Percentiles rank a stretch among this genome's conserved stretches.
phyloP scores from a whole-genome alignment of 75 land plant species.

The Cryptomeria japonica region DNA sequence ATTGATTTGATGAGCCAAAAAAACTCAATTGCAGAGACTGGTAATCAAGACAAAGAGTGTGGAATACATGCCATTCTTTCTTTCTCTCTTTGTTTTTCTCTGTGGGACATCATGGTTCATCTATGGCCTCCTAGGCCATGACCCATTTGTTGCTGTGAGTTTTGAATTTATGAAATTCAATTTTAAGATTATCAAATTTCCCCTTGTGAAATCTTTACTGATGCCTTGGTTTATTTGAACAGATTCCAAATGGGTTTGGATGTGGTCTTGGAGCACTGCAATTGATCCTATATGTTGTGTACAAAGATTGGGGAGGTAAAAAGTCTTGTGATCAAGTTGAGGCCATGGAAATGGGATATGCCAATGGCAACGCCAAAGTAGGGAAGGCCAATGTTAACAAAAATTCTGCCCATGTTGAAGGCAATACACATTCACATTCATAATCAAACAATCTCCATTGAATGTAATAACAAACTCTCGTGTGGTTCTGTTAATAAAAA shows the following conservation, averaged over 20 bases:
- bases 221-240: not conserved
- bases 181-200: not conserved
- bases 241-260: constrained; percentile 65
- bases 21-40: constrained; percentile 34
- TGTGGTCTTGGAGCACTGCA: constrained; percentile 41
- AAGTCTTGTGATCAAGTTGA: not conserved
- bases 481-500: no score
- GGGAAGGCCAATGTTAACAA: not conserved
- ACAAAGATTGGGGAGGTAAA: constrained; percentile 26
- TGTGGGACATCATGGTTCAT: constrained; percentile 69
- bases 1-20: not conserved
- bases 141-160: constrained; percentile 69
- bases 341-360: constrained; percentile 10
- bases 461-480: no score
- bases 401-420: not conserved
- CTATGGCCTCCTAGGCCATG: constrained; percentile 62
- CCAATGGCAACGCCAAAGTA: not conserved
- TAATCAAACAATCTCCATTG: no score
- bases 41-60: constrained; percentile 74
- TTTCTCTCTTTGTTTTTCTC: constrained; percentile 70
- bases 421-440: not conserved
- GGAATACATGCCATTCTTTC: constrained; percentile 82
- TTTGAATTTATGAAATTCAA: not conserved
- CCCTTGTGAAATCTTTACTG: not conserved
- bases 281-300: constrained; percentile 50